These are phyloP conservation scores for Nyssa sinensis DNA, from an alignment of 148 eudicot genomes.

Conservation along the genomic window DNA sequence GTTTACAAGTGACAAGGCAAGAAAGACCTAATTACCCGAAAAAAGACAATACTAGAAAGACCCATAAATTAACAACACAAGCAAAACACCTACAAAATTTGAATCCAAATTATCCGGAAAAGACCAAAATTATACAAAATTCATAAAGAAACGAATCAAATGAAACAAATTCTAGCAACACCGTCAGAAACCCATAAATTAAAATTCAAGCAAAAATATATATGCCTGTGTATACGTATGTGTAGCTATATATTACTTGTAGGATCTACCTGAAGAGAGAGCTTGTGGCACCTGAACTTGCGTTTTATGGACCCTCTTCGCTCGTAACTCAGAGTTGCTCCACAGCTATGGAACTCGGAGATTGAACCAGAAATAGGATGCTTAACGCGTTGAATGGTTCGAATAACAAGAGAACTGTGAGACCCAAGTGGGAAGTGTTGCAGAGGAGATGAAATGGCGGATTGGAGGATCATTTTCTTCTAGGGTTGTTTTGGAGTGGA, in stretches of 20 bases:
- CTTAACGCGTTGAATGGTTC: conserved; percentile 10
- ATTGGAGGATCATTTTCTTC: conserved; percentile 9
- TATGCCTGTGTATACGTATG: too few species aligned
- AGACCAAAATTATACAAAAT: neutral
- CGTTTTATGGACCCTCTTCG: conserved; percentile 17
- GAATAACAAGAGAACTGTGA: conserved; percentile 13
- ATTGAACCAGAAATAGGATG: conserved; percentile 20
- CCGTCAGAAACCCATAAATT: neutral
- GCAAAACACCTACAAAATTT: too few species aligned
- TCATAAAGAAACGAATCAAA: neutral
- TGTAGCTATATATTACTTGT: too few species aligned
- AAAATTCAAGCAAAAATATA: too few species aligned
- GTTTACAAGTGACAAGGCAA: too few species aligned
- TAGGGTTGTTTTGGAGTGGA: neutral
- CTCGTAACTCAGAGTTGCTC: conserved; percentile 1
- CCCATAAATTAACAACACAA: too few species aligned
- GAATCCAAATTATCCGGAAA: too few species aligned
- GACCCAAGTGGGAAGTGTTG: conserved; percentile 13
- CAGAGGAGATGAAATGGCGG: conserved; percentile 21
- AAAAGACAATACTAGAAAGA: too few species aligned
- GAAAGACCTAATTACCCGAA: too few species aligned
- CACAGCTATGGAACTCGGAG: conserved; percentile 9
- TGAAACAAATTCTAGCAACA: neutral
- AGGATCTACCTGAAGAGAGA: conserved; percentile 28
- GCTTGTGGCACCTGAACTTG: conserved; percentile 21